Conservation (phyloP, 2,329 filamentous ascomycete species). For the Xylariaceae sp. region DNA sequence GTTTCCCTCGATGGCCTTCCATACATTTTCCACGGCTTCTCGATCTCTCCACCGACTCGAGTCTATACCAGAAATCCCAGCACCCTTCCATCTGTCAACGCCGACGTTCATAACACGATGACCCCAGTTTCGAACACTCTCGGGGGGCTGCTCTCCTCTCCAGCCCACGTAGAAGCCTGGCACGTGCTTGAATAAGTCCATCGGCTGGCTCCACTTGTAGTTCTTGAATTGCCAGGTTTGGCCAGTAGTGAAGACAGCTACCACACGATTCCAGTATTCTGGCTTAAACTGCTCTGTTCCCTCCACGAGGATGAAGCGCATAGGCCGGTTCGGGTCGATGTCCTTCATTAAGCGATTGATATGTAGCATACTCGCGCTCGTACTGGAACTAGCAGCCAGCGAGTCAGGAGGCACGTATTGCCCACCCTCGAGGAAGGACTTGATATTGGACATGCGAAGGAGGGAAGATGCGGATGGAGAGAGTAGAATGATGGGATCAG, state of each 20-base stretch:
- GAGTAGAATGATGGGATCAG: conserved; percentile 90
- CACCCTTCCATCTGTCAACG: conserved; percentile 78
- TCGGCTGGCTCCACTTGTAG: conserved; percentile 90
- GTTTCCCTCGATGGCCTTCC: conserved; percentile 80
- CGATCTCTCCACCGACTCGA: conserved; percentile 74
- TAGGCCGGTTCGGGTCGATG: conserved; percentile 65
- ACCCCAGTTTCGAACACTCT: conserved; percentile 78
- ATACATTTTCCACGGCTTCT: conserved; percentile 89
- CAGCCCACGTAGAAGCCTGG: conserved; percentile 88
- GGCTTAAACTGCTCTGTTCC: conserved; percentile 93
- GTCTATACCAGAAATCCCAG: conserved; percentile 38
- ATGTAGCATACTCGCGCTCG: conserved; percentile 76
- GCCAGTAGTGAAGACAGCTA: conserved; percentile 95
- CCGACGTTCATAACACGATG: conserved; percentile 73
- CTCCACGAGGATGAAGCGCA: conserved; percentile 95
- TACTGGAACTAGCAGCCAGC: conserved; percentile 53
- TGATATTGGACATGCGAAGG: conserved; percentile 92
- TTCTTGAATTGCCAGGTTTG: conserved; percentile 98
- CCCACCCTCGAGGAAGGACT: conserved; percentile 84
- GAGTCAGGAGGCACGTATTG: conserved; percentile 73
- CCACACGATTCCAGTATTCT: conserved; percentile 93
- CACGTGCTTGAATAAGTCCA: conserved; percentile 85
- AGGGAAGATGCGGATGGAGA: conserved; percentile 94
- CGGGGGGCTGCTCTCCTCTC: conserved; percentile 76
- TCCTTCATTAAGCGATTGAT: conserved; percentile 72